These are phyloP conservation scores for Candida jianshihensis DNA, from an alignment of 805 yeast species.

Conservation along the genomic window DNA sequence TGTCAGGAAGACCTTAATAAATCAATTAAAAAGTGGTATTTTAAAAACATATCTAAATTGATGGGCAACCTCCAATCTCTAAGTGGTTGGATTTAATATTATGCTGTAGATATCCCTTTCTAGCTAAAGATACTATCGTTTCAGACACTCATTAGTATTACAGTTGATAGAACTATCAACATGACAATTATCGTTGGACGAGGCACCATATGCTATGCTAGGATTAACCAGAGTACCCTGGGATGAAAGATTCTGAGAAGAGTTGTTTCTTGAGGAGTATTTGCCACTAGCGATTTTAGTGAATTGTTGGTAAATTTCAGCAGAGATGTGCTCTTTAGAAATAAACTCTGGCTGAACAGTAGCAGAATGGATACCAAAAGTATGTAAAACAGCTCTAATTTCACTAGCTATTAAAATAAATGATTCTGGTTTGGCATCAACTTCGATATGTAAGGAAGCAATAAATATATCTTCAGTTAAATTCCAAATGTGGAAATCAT, in stretches of 20 bases:
- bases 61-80: no score
- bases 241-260: constrained; percentile 6
- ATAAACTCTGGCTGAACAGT: constrained; percentile 94
- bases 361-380: constrained; percentile 83
- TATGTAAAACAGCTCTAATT: constrained; percentile 74
- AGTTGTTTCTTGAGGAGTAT: constrained; percentile 16
- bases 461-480: constrained; percentile 79
- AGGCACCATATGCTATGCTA: no score
- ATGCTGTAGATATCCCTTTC: no score
- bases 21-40: no score
- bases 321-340: constrained; percentile 21
- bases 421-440: constrained; percentile 54
- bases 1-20: no score
- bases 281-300: constrained; percentile 28
- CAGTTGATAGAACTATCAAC: constrained; percentile 49
- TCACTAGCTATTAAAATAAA: constrained; percentile 66
- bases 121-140: no score
- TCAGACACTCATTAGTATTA: constrained; percentile 38
- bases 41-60: no score
- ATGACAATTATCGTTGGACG: constrained; percentile 37
- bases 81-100: no score
- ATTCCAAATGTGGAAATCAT: constrained; percentile 96
- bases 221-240: constrained; percentile 7
- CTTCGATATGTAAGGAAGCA: constrained; percentile 84
- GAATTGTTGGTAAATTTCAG: constrained; percentile 27